phyloP scores from a whole-genome alignment of 2,329 filamentous ascomycete species.

The Hypoxylon sp. region DNA sequence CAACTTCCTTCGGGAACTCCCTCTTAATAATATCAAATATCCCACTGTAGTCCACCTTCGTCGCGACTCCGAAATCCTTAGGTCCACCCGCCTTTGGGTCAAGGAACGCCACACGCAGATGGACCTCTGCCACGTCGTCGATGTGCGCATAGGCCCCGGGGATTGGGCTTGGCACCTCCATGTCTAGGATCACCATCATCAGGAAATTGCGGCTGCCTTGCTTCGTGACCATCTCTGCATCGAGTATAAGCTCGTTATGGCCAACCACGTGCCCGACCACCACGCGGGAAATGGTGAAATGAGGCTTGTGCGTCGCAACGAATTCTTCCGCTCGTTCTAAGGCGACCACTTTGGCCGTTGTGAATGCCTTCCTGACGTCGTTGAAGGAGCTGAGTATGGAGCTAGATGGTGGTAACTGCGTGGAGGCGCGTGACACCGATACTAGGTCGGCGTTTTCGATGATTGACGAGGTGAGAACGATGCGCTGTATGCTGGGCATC shows the following conservation, averaged over 20 bases:
- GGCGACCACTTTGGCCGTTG: slow-evolving; percentile 44
- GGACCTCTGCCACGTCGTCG: slow-evolving; percentile 48
- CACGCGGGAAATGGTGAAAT: slow-evolving; percentile 50
- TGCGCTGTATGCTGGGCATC: slow-evolving; percentile 44
- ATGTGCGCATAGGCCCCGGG: slow-evolving; percentile 45
- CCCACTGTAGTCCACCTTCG: slow-evolving; percentile 42
- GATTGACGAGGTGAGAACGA: slow-evolving; percentile 51
- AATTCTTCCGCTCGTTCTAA: slow-evolving; percentile 47
- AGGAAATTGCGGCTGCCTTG: slow-evolving; percentile 52
- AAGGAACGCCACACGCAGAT: slow-evolving; percentile 44
- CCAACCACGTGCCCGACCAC: slow-evolving; percentile 51
- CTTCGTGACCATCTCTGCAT: slow-evolving; percentile 44
- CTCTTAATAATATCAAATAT: slow-evolving; percentile 47
- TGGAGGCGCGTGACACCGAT: slow-evolving; percentile 36
- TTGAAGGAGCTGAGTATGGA: slow-evolving; percentile 41
- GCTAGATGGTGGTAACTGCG: slow-evolving; percentile 43
- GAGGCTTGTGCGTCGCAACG: slow-evolving; percentile 38
- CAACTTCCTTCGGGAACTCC: slow-evolving; percentile 48
- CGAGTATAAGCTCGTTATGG: slow-evolving; percentile 50
- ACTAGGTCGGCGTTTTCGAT: slow-evolving; percentile 39
- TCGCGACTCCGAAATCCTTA: slow-evolving; percentile 45
- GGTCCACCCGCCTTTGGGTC: slow-evolving; percentile 26
- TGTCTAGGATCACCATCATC: slow-evolving; percentile 44
- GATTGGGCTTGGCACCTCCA: slow-evolving; percentile 41
- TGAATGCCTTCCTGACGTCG: slow-evolving; percentile 43